Conservation (phyloP, 2,329 filamentous ascomycete species). For the Colletotrichum neosansevieriae region DNA sequence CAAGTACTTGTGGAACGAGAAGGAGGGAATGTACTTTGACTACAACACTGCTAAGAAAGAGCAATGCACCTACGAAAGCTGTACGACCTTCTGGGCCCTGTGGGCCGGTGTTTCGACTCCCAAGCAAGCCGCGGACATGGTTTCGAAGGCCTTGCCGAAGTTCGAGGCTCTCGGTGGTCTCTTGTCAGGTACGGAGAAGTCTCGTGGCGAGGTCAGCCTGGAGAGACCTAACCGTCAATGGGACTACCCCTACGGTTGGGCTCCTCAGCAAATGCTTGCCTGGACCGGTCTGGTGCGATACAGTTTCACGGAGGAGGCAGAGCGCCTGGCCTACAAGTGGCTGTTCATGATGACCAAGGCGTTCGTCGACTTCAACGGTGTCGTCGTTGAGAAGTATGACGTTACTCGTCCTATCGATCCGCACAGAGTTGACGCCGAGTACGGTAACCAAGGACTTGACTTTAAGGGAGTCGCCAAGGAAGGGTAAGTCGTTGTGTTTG, state of each 20-base stretch:
- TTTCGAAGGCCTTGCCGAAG: constrained; percentile 83
- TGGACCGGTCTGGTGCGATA: constrained; percentile 95
- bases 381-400: constrained; percentile 99
- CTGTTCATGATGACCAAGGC: constrained; percentile 98
- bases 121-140: constrained; percentile 85
- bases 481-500: constrained; percentile 74
- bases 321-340: constrained; percentile 95
- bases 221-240: constrained; percentile 95
- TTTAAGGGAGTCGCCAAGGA: constrained; percentile 97
- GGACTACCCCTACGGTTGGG: constrained; percentile 99
- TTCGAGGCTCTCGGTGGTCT: constrained; percentile 92
- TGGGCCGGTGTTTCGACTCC: constrained; percentile 93
- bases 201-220: constrained; percentile 82
- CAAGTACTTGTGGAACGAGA: constrained; percentile 93
- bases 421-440: constrained; percentile 95
- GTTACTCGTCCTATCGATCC: constrained; percentile 91
- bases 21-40: constrained; percentile 97
- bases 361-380: constrained; percentile 98
- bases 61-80: constrained; percentile 87
- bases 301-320: constrained; percentile 89
- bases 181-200: constrained; percentile 89
- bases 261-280: constrained; percentile 97
- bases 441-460: constrained; percentile 94
- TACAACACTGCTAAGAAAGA: constrained; percentile 88
- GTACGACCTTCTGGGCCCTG: constrained; percentile 96